Base-by-base conservation (phyloP, 495 filamentous ascomycete genomes). In the Darksidea phi region DNA sequence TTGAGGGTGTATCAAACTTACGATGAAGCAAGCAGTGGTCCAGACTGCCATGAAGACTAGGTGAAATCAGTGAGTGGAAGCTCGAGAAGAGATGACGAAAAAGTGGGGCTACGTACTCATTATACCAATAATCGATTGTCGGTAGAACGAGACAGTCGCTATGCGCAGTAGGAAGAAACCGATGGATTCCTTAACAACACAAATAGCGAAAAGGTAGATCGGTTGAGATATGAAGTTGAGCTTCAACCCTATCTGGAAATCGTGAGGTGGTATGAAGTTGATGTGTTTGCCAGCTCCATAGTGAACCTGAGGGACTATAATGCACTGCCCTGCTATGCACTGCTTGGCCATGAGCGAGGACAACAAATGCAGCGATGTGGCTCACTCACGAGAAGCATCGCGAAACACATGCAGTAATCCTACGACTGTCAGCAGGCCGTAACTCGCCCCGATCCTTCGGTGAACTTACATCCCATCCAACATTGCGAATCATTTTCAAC, bases 151-250 rank as follows among this genome's bases (percentile, higher is more conserved):
- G 7, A 46, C 58, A 18, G 56, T 34, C 15, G 71, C 70, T n/a
- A 73, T 32, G 13, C 71, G 67, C 21, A 73, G 58, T 21, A 73
- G 57, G 54, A 73, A 73, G 45, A 70, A 67, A 3, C 69, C 71
- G 50, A 73, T 62, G 11, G 69, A 71, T 23, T 70, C 61, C 58
- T 73, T 73, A 37, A 73, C 58, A 6, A 59, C 2, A 37, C 57
- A 61, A 32, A 66, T 66, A 28, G 67, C 53, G 13, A 54, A 24
- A 15, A 69, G 23, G 34, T 57, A 62, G 17, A 69, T 56, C 17
- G 68, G 45, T 17, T 57, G 48, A 11, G 62, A 53, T 48, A 63
- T 51, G 42, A 67, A 70, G 36, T 68, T 63, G 37, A 60, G 64
- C 38, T 62, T 64, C 17, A 53, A 50, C 13, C 48, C 49, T 12